Base-by-base conservation (phyloP, 805 yeast genomes). In the Cyberlindnera petersonii region DNA sequence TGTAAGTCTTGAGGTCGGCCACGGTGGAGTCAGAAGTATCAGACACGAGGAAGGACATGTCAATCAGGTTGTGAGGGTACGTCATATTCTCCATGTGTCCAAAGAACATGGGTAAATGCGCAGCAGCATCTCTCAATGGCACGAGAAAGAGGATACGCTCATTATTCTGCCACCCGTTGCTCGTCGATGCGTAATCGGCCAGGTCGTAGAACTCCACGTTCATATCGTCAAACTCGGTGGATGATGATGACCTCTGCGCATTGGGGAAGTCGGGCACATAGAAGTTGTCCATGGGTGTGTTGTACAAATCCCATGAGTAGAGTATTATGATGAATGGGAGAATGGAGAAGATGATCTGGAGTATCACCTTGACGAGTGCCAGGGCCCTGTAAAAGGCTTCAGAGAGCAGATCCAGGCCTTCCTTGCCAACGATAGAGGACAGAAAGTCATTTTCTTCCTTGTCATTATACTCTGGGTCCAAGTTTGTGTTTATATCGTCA, bases 21-120 rank as follows among this genome's bases (percentile, higher is more conserved):
- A 89, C 71, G 13, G 97, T 91, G 54, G 84, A 79, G 63, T 89
- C 98, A 17, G 82, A 77, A 2, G 96, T 84, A 63, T 91, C 98
- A 33, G 93, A 81, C 4, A 91, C 95, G 55, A 91, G 64, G 56
- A 91, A 91, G 16, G 96, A 76, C 58, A 71, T 71, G 57, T 88
- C 97, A 36, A 88, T 81, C 39, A 86, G 69, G 54, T 82, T 76
- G 60, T 88, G 97, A 15, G 95, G 96, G 61, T 88, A 88, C 1
- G 95, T 77, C 59, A 88, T 68, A 58, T 81, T 80, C 39, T 65
- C 68, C 81, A 89, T 71, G 61, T 88, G 94, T 23, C 77, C 74
- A 57, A 88, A 89, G 53, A 89, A 86, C 86, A 87, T 80, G 29
- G 93, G 91, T 59, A 88, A 68, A 67, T 87, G 96, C 15, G 82